Base-by-base conservation (phyloP, 129 eudicot species). In the Chrysanthemum seticuspe region DNA sequence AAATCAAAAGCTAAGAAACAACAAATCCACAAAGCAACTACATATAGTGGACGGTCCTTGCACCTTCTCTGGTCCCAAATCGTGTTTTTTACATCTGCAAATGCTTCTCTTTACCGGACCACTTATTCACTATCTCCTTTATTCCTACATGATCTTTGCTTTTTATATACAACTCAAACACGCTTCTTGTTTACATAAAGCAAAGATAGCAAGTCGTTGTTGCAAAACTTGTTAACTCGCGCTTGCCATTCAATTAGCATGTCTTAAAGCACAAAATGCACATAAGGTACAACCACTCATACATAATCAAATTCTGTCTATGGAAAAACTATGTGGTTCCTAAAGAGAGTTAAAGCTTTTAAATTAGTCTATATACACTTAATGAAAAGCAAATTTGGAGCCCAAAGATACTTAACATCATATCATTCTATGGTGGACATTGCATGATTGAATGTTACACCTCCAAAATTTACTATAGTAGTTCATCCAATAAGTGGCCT, bases 101-200 rank as follows among this genome's bases (percentile, higher is more conserved):
- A 23, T 65, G 82, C 72, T 49, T 56, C 82, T 54, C 77, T 78
- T 78, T 27, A 73, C 48, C 78, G 78, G 82, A 78, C 77, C 82
- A 78, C 82, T 64, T 63, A 7, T 77, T 71, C 68, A 78, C 73
- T 61, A 71, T 55, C 62, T 21, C 10, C 19, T 47, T 57, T 62
- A 53, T 63, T 48, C 16, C 65, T 7, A 61, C 13, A 57, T 13
- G 1, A 54, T 68, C 62, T 47, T 51, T 14, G 72, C 57, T 71
- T 19, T n/a, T 71, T 52, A 36, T 29, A 31, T 65, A 55, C 73
- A 55, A 71, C 45, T 54, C 72, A 11, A n/a, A 64, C 68, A 71
- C 82, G 82, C 72, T 78, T 70, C 81, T 53, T 13, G 2, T 29
- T 13, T 14, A 23, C 47, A 44, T 10, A 75, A 14, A 10, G 9